Evolutionary conservation across 352 stramenopile species (phyloP).

Genomic region (Pythium guiyangense): DNA sequence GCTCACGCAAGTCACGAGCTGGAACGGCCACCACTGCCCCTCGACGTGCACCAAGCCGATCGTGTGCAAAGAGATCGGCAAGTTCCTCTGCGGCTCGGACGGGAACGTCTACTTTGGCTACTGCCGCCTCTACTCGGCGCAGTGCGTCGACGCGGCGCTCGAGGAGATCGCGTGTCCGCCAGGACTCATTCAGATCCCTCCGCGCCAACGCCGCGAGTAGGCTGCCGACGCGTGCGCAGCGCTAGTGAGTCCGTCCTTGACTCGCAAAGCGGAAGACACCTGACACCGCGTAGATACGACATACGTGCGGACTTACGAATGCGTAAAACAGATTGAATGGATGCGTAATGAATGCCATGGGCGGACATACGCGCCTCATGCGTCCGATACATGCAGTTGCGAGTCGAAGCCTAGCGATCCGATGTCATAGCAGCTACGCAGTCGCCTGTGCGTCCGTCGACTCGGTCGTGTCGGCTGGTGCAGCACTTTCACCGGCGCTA

Average conservation of each 20-base stretch:
- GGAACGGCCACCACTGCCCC: slow-evolving; percentile 27
- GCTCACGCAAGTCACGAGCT: slow-evolving; percentile 14
- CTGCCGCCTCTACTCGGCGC: slow-evolving; percentile 25
- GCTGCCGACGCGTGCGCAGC: background rate
- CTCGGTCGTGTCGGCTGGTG: background rate
- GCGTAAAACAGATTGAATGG: too few relatives aligned
- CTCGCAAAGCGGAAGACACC: background rate
- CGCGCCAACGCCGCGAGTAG: background rate
- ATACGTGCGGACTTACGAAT: too few relatives aligned
- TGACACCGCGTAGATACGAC: too few relatives aligned
- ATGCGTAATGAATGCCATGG: too few relatives aligned
- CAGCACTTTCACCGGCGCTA: background rate
- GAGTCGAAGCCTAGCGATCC: background rate
- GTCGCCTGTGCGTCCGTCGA: background rate
- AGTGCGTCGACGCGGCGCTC: slow-evolving; percentile 19
- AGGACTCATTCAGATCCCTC: slow-evolving; percentile 3
- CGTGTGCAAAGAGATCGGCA: slow-evolving; percentile 25
- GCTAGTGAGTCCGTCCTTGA: background rate
- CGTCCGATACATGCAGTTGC: too few relatives aligned
- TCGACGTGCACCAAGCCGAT: slow-evolving; percentile 23
- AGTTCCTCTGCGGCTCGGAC: slow-evolving; percentile 24
- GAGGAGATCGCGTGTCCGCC: slow-evolving; percentile 12
- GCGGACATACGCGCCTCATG: too few relatives aligned
- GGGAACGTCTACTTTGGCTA: slow-evolving; percentile 34
- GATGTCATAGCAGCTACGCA: background rate